A percentile compares a stretch with the other conserved stretches of the same genome.
Evolutionary conservation across 495 filamentous ascomycete species (phyloP).

Genomic region (Tuber magnatum): DNA sequence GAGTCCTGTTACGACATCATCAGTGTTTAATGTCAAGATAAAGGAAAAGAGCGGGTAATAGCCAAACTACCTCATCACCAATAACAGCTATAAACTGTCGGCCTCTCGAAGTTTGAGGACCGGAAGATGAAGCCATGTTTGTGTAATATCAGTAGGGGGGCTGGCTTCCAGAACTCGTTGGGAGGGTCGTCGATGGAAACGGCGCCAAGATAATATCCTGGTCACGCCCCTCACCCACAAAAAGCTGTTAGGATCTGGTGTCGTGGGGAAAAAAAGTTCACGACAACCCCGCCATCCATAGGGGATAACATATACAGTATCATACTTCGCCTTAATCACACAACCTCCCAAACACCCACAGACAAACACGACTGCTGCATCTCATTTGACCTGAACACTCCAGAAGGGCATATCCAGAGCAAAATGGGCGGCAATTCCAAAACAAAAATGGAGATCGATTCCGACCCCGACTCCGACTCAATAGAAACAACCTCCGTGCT

Average conservation of each 20-base stretch:
- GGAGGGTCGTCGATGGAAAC: not conserved
- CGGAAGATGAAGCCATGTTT: conserved; percentile 3
- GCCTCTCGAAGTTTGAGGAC: conserved; percentile 53
- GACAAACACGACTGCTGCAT: conserved; percentile 43
- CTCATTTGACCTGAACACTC: conserved; percentile 32
- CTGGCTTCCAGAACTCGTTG: not conserved
- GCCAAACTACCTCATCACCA: conserved; percentile 73
- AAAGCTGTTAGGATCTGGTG: not conserved
- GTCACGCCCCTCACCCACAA: not conserved
- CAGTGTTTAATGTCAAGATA: conserved; percentile 3
- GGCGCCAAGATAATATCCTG: not conserved
- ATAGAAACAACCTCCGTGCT: conserved; percentile 79
- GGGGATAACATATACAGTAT: not conserved
- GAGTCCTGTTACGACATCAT: conserved; percentile 56
- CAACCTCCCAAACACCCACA: not conserved
- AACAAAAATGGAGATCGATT: conserved; percentile 68
- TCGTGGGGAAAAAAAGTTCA: not conserved
- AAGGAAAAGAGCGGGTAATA: not conserved
- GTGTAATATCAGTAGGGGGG: not conserved
- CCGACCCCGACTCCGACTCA: conserved; percentile 70
- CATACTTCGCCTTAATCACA: not conserved
- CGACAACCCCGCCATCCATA: not conserved
- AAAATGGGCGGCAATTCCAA: conserved; percentile 1
- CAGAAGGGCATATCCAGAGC: not conserved
- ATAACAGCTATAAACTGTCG: conserved; percentile 96